phyloP scores from a whole-genome alignment of 441 rosid species.

The Syzygium malaccense region DNA sequence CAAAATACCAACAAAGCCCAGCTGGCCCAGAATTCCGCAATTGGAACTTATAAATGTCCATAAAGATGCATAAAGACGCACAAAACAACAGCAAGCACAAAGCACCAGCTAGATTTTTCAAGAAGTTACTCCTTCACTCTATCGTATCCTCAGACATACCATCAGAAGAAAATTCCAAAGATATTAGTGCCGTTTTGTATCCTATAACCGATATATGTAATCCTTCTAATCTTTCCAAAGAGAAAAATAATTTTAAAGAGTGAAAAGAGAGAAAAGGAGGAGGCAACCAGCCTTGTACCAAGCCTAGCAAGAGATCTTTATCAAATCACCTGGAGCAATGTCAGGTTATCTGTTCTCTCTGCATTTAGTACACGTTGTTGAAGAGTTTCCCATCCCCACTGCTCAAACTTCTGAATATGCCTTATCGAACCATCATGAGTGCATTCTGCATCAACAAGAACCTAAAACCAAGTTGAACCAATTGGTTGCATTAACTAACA shows the following conservation, averaged over 20 bases:
- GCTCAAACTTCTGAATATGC: slow-evolving; percentile 87
- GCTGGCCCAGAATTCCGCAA: neutral
- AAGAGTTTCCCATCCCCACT: slow-evolving; percentile 93
- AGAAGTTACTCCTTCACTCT: neutral
- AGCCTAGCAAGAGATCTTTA: neutral
- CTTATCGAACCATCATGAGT: slow-evolving; percentile 93
- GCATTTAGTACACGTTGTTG: slow-evolving; percentile 81
- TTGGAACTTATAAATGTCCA: neutral
- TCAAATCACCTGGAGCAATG: slow-evolving; percentile 62
- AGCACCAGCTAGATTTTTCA: neutral
- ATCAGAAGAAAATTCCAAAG: neutral
- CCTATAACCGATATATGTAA: neutral
- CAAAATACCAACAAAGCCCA: neutral
- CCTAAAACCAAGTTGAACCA: slow-evolving; percentile 35
- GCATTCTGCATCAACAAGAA: slow-evolving; percentile 97
- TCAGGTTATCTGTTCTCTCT: slow-evolving; percentile 67
- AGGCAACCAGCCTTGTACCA: neutral
- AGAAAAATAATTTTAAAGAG: neutral
- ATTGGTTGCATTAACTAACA: neutral
- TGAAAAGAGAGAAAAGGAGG: neutral
- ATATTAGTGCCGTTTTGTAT: neutral
- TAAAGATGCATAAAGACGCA: neutral
- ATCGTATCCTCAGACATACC: neutral
- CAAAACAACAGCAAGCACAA: neutral
- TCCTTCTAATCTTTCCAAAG: neutral